A percentile compares a stretch with the other conserved stretches of the same genome.
These are phyloP conservation scores for Letharia columbiana DNA, from an alignment of 495 filamentous ascomycete species.

Conservation along the genomic window DNA sequence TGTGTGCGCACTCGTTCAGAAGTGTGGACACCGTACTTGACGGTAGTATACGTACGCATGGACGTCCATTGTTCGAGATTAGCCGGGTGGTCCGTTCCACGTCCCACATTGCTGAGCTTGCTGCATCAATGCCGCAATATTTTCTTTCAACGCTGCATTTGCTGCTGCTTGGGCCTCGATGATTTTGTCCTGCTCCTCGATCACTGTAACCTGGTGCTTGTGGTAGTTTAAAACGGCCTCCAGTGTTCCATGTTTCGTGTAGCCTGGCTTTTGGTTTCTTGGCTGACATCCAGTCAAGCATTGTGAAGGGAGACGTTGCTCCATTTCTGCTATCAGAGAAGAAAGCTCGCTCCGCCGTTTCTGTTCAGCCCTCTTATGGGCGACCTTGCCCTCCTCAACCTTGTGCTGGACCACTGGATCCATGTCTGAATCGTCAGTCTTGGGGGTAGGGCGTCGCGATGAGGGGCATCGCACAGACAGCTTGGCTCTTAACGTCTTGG, in stretches of 20 bases:
- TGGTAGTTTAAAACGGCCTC: neutral
- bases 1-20: neutral
- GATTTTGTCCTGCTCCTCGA: neutral
- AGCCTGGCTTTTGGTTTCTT: neutral
- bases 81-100: neutral
- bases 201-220: neutral
- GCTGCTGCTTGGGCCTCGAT: neutral
- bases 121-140: neutral
- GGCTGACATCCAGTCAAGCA: neutral
- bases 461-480: neutral
- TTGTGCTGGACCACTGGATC: neutral
- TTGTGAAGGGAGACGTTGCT: neutral
- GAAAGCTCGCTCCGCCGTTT: neutral
- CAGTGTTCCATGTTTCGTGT: neutral
- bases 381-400: neutral
- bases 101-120: neutral
- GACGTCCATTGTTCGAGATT: neutral
- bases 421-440: neutral
- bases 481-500: neutral
- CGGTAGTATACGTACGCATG: neutral
- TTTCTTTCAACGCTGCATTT: neutral
- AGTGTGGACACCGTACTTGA: neutral
- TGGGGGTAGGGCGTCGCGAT: neutral
- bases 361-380: neutral
- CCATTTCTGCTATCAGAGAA: neutral